Evolutionary conservation across 1,139 yeast genomes (phyloP), one percentile per base, ranked within the genome.

Genomic region (Diutina siamensis): DNA sequence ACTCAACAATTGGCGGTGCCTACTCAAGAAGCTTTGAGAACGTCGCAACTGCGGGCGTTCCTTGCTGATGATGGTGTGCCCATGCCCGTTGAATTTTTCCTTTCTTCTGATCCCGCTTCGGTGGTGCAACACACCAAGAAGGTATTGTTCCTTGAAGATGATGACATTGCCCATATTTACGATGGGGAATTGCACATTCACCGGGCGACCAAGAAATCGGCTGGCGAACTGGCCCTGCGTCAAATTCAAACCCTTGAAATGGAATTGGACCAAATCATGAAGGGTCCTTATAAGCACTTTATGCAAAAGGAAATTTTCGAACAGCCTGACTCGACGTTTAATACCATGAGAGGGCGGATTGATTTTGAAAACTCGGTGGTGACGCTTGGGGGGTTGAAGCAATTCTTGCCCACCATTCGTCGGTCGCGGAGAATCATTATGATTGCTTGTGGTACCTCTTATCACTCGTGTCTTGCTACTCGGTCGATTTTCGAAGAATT

Each of bases 371-470:
- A 82, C 60, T 74, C 75, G 55, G 70, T 68, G 44, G 84, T 94
- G 53, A 83, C 79, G 54, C 76, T 94, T 53, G 98, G 98, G 59
- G 99, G 99, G 35, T 74, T 94, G 57, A 79, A 84, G 56, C 74
- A 84, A 19, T 86, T 81, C 76, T 72, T 94, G 53, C 80, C 94
- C 32, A 84, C 94, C 45, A 85, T 94, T 53, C 81, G 97, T 67
- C 80, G 97, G 61, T 88, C 97, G 57, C 81, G 97, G 67, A 80
- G 98, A 66, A 77, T 94, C 59, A 85, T 89, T 50, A 92, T 94
- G 97, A 86, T 94, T 71, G 99, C 98, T 4, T 94, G 99, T 69
- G 99, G 99, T 68, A 94, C 99, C 5, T 92, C 98, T 1, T 94
- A 89, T 62, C 98, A 94, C 67, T 92, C 98, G 19, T 94, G 98